Base-by-base conservation (phyloP, 352 stramenopile genomes). In the Phytophthora rubi region DNA sequence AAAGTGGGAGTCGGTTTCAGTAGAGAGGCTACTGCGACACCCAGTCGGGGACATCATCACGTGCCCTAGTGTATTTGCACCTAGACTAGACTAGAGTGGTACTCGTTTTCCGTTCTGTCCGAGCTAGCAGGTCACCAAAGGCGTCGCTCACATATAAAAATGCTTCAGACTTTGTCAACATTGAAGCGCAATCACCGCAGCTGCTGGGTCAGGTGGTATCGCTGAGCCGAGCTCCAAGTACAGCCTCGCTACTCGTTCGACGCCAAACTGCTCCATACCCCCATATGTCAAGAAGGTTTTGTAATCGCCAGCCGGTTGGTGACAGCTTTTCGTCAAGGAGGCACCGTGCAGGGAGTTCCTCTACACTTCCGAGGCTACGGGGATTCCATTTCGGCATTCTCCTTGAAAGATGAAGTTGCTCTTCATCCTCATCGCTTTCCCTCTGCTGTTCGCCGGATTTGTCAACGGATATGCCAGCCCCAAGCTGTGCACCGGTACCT, bases 401-500 rank as follows among this genome's bases (percentile, higher is more conserved):
- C 26, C 5, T 39, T 39, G 4, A 57, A 35, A 15, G 26, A 57
- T 57, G 51, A 57, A 57, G 51, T 16, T 21, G 37, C 54, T 44
- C 3, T 53, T 30, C 2, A 44, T 70, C 7, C 32, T 70, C 49
- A 16, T 61, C 21, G 61, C 15, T 12, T 42, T 70, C 15, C 47
- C 59, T 7, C 57, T 75, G n/a, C 51, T 75, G 30, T 30, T 70
- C 13, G 55, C 51, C 18, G 28, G 45, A 15, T 18, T 75, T 32
- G 68, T 66, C 23, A 60, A 47, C 42, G 68, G 59, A 4, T 75
- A 75, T 39, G 45, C 68, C 30, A 67, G 59, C 56, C 68, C 68
- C 0, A 58, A 75, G 58, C 12, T 55, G 13, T 70, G 68, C 45
- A 62, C 64, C 7, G 68, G 68, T 0, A 67, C 35, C 28, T 75